Percentiles rank a stretch among this genome's conserved stretches.
phyloP scores from a whole-genome alignment of 257 asterid genomes.

The Plantago elongata region DNA sequence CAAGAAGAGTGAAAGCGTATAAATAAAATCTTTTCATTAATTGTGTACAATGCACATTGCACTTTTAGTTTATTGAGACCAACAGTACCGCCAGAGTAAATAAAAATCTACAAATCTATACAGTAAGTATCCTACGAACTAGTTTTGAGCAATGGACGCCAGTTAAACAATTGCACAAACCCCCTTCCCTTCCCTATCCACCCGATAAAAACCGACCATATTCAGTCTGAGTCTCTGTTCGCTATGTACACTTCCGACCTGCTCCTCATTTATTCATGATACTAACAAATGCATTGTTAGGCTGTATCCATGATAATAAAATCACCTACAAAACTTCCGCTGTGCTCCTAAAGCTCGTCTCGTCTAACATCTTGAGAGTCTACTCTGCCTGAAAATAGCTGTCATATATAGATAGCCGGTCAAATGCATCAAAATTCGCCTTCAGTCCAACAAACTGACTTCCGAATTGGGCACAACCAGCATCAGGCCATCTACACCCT shows the following conservation, averaged over 20 bases:
- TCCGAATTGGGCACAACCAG: conserved; percentile 77
- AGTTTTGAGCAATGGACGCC: too few species aligned
- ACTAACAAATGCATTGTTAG: background rate
- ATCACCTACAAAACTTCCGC: conserved; percentile 28
- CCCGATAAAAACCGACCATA: too few species aligned
- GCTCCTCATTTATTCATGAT: background rate
- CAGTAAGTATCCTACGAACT: too few species aligned
- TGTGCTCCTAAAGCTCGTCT: conserved; percentile 12
- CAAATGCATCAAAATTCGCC: conserved; percentile 95
- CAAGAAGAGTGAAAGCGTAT: too few species aligned
- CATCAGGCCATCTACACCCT: conserved; percentile 85
- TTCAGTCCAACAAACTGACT: conserved; percentile 84
- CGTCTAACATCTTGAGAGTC: conserved; percentile 19
- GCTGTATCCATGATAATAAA: conserved; percentile 1
- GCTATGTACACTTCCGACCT: background rate
- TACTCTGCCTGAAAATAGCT: conserved; percentile 64
- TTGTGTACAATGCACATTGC: too few species aligned
- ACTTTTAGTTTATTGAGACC: too few species aligned
- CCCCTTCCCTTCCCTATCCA: too few species aligned
- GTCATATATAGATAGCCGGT: conserved; percentile 72
- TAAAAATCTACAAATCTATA: too few species aligned
- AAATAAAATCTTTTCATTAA: too few species aligned
- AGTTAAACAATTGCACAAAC: too few species aligned
- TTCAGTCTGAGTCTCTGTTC: background rate
- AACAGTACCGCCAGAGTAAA: too few species aligned